These are phyloP conservation scores for Drechmeria coniospora DNA, from an alignment of 2,329 filamentous ascomycete genomes.

Conservation along the genomic window DNA sequence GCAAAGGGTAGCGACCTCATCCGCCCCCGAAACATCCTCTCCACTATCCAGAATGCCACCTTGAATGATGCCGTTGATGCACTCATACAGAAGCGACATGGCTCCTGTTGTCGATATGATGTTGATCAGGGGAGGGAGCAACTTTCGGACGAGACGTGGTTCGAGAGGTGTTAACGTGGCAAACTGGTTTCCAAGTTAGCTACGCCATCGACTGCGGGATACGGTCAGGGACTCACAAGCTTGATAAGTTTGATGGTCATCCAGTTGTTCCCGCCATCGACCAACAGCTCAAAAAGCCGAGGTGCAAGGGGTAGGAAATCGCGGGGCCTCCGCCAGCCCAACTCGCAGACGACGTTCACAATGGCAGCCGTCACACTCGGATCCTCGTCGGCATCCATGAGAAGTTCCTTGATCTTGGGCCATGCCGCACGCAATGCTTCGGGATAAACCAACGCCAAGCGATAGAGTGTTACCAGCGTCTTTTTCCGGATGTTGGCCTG, in stretches of 20 bases:
- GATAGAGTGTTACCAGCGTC: conserved; percentile 85
- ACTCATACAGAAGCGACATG: conserved; percentile 97
- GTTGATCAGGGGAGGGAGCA: conserved; percentile 78
- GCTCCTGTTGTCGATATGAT: conserved; percentile 90
- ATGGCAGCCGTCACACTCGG: conserved; percentile 89
- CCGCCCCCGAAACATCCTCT: conserved; percentile 65
- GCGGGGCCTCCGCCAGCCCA: conserved; percentile 84
- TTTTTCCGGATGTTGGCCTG: conserved; percentile 83
- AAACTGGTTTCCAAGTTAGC: conserved; percentile 48
- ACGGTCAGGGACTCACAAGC: no score
- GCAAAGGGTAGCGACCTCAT: conserved; percentile 84
- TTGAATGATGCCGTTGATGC: conserved; percentile 95
- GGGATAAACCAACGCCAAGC: conserved; percentile 88
- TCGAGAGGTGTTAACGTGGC: conserved; percentile 86
- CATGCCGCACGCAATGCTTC: conserved; percentile 84
- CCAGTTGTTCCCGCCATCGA: conserved; percentile 93
- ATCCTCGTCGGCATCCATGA: conserved; percentile 83
- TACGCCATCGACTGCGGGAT: no score
- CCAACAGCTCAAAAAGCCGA: conserved; percentile 78
- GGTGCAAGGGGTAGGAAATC: conserved; percentile 90
- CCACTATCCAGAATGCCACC: conserved; percentile 80
- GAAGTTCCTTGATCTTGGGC: conserved; percentile 91
- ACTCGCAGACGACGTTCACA: conserved; percentile 90
- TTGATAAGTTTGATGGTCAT: conserved; percentile 99
- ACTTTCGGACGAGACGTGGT: conserved; percentile 77